Base-by-base conservation (phyloP, 805 yeast genomes). In the Starmerella bacillaris region DNA sequence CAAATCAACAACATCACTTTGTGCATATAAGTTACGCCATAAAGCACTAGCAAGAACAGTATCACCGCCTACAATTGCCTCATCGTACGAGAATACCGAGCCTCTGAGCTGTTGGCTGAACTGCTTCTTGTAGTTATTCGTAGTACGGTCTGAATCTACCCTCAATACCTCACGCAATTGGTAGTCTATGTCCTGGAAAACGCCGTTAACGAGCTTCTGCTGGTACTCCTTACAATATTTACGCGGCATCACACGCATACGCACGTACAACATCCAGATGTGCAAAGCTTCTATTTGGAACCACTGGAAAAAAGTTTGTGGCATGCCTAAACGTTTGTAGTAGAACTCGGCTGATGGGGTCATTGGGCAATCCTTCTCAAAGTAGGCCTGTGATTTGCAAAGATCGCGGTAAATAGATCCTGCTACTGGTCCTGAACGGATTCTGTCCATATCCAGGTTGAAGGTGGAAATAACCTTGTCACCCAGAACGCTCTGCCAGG, bases 161-260 rank as follows among this genome's bases (percentile, higher is more conserved):
- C 78, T 78, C 70, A 86, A 71, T 54, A 84, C 95, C 45, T 77
- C 79, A 38, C 76, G 70, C 56, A 89, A 64, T 52, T 92, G 72
- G 50, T 70, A 61, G 55, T 89, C 96, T 58, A 89, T 77, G 54
- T 89, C 96, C 43, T 72, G 70, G 61, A 89, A 89, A 30, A 80
- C 71, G 44, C 92, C 67, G 55, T 92, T 94, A 21, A 84, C 78
- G 26, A 89, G 58, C 52, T 82, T 82, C 57, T 84, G 94, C 56
- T 89, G 94, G 57, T 84, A 89, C 51, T 75, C 77, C 47, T 70
- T 70, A 27, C 94, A 92, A 52, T 79, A 74, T 49, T 80, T 76
- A 54, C 75, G 76, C 0, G 96, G 96, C 77, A 89, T 67, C 7
- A 92, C 92, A 55, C 99, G 72, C 94, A 89, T 84, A 53, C 98